Evolutionary conservation across 225 moss, liverwort and hornwort genomes (phyloP), one percentile per base, ranked within the genome.

Genomic region (Marchantia paleacea): DNA sequence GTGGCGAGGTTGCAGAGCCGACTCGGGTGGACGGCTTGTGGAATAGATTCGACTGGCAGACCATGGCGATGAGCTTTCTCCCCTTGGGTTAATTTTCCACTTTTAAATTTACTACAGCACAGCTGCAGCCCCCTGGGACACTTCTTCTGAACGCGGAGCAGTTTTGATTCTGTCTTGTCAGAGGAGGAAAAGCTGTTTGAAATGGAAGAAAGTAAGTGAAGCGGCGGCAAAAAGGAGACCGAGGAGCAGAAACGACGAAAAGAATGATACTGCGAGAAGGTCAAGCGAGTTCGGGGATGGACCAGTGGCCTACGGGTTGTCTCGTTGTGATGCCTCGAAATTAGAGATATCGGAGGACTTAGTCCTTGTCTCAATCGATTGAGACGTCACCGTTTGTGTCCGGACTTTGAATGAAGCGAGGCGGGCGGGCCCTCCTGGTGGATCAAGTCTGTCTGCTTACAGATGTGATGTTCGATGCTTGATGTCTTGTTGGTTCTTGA

Each of bases 221-320:
- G 68, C 68, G 68, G 68, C 24, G 62, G 62, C 9, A 62, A n/a
- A 62, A 62, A 7, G 62, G 62, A 22, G 62, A 62, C 12, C 14
- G 65, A 24, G 65, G 25, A 28, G 65, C 65, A 28, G 65, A 65
- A 28, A 26, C 7, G 26, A 66, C 19, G 25, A 66, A 28, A 67
- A 67, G 66, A 67, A 67, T 67, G 66, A 67, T 11, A 67, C 9
- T 12, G 66, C 57, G 11, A 67, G 29, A 68, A 68, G 68, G 68
- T 68, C 68, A 68, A 30, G 68, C 68, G 30, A 68, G 30, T 68
- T 68, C 68, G 28, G 11, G 6, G 28, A 28, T 30, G 30, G 68
- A 68, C 68, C 16, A 28, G 29, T 31, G 68, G 25, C 68, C 30
- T 30, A 68, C 10, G 13, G 0, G n/a, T 31, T 12, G 31, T 68